phyloP scores from a whole-genome alignment of 2,329 filamentous ascomycete species.

The Microsporum ferrugineum region DNA sequence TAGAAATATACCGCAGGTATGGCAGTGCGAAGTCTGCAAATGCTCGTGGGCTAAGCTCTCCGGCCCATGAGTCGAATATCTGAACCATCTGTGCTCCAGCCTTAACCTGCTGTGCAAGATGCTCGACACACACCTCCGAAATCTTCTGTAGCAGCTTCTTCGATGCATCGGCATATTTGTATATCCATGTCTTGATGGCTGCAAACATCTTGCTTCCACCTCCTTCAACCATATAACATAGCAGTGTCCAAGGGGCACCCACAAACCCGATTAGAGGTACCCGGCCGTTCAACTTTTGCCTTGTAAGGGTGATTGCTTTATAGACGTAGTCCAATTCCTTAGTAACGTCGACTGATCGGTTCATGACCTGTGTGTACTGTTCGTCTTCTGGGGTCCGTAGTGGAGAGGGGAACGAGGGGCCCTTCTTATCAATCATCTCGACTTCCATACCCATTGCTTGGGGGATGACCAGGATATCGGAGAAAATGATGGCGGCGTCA shows the following conservation, averaged over 20 bases:
- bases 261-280: constrained; percentile 95
- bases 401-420: constrained; percentile 83
- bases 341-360: constrained; percentile 69
- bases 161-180: constrained; percentile 69
- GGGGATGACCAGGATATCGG: constrained; percentile 92
- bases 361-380: constrained; percentile 70
- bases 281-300: constrained; percentile 73
- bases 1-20: constrained; percentile 72
- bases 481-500: constrained; percentile 97
- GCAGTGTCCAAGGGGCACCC: constrained; percentile 88
- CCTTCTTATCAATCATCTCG: constrained; percentile 96
- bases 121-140: constrained; percentile 85
- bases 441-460: constrained; percentile 98
- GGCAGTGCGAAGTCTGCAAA: constrained; percentile 81
- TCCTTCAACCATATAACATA: constrained; percentile 99
- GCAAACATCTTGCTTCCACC: constrained; percentile 92
- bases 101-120: constrained; percentile 80
- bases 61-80: constrained; percentile 97
- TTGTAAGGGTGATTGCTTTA: constrained; percentile 81
- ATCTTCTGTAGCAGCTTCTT: constrained; percentile 83
- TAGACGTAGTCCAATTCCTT: constrained; percentile 88
- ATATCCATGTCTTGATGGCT: constrained; percentile 93
- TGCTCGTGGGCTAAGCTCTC: constrained; percentile 71
- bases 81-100: constrained; percentile 92
- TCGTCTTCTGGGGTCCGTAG: constrained; percentile 66